Evolutionary conservation across 2,329 filamentous ascomycete genomes (phyloP), one percentile per base, ranked within the genome.

Genomic region (Verticillium albo-atrum): DNA sequence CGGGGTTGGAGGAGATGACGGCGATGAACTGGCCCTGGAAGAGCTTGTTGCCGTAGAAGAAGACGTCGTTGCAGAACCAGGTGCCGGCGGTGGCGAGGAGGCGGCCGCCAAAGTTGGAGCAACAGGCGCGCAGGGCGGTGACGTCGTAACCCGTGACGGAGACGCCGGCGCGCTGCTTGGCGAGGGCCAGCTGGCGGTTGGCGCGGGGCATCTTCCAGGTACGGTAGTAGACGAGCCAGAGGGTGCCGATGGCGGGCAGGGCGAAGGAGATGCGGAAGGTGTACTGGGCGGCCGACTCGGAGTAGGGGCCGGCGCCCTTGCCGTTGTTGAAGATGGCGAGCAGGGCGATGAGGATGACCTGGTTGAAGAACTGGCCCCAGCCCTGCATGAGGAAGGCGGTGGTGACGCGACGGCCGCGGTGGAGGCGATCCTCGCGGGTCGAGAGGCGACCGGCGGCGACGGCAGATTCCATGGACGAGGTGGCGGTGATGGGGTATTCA

Each of bases 31-130:
- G 85, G 63, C 84, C 85, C 78, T 97, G 93, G 84, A 97, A 97
- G 58, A 97, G 88, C 83, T 97, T 97, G 88, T 97, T 97, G 68
- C 94, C 94, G 79, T 98, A 98, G 82, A 98, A 98, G 83, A 98
- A 97, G 66, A 98, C 89, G 71, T 98, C 94, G 75, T 98, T 98
- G 79, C 89, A 91, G 76, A 94, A 98, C 94, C 94, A 98, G 35
- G 88, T 85, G 59, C 90, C 90, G 12, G 93, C 88, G 23, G 94
- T 97, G 55, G 94, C 94, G 23, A 97, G 70, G 26, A 98, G 78
- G 66, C 94, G 92, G 57, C 90, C 89, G 54, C 92, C 92, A 66
- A 97, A 98, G 79, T 96, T 87, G 60, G 77, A 84, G 76, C 93
- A 86, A 53, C 91, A 94, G 68, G 91, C 79, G 66, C 84, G 84